Percentiles rank a stretch among this genome's conserved stretches.
Conservation (phyloP, 805 yeast species). For the Cyberlindnera petersonii region DNA sequence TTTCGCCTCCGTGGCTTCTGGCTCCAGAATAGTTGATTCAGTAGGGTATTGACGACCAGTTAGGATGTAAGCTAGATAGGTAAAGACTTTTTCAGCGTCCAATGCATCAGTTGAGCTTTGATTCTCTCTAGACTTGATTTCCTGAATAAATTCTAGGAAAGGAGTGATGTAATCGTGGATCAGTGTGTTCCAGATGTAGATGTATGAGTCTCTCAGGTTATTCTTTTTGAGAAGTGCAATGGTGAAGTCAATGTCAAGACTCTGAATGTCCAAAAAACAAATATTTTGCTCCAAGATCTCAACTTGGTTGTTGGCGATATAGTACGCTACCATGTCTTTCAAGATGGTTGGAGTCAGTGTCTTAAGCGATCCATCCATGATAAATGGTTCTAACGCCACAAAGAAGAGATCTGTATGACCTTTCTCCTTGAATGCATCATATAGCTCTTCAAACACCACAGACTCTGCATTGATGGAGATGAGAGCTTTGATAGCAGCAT, state of each 20-base stretch:
- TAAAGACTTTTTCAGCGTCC: constrained; percentile 38
- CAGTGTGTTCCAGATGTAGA: constrained; percentile 68
- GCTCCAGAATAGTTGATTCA: constrained; percentile 41
- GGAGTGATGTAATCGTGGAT: constrained; percentile 73
- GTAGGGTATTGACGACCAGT: constrained; percentile 84
- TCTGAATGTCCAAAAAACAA: constrained; percentile 60
- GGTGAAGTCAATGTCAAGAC: constrained; percentile 76
- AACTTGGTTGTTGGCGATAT: constrained; percentile 38
- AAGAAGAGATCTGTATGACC: constrained; percentile 41
- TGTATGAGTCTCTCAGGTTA: constrained; percentile 55
- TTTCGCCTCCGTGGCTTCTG: constrained; percentile 41
- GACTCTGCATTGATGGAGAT: constrained; percentile 34
- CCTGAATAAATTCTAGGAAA: constrained; percentile 50
- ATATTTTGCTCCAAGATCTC: constrained; percentile 61
- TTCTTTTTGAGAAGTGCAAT: constrained; percentile 55
- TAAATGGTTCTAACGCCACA: constrained; percentile 47
- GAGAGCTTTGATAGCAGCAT: constrained; percentile 38
- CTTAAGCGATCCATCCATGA: constrained; percentile 42
- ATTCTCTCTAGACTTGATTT: constrained; percentile 21
- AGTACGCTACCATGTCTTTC: constrained; percentile 54
- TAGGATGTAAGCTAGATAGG: constrained; percentile 63
- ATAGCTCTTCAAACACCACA: constrained; percentile 40
- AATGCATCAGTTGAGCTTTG: constrained; percentile 6
- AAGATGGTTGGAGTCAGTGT: constrained; percentile 60
- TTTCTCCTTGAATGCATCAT: constrained; percentile 37